phyloP scores from a whole-genome alignment of 345 rosid species.

The Salix dunnii region DNA sequence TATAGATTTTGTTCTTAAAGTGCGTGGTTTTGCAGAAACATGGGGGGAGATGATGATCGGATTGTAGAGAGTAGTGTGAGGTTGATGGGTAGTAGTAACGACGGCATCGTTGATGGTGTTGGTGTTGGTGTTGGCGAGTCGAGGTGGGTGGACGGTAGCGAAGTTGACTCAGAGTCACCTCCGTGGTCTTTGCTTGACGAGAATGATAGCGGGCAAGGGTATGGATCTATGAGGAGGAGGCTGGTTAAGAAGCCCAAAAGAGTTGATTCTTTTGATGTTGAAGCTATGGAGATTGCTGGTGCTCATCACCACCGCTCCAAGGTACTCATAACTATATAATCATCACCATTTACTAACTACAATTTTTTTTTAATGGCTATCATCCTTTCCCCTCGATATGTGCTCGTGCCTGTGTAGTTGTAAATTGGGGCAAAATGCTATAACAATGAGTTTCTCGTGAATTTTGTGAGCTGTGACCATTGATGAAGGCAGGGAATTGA shows the following conservation, averaged over 20 bases:
- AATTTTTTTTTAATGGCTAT: background rate
- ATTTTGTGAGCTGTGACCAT: background rate
- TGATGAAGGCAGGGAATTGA: background rate
- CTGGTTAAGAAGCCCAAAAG: conserved; percentile 66
- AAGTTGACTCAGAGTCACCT: conserved; percentile 66
- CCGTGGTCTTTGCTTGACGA: conserved; percentile 40
- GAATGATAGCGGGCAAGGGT: conserved; percentile 37
- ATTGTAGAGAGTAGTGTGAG: conserved; percentile 65
- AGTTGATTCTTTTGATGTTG: conserved; percentile 86
- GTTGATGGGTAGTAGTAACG: conserved; percentile 27
- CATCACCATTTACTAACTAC: background rate
- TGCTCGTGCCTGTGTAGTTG: background rate
- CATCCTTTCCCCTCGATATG: background rate
- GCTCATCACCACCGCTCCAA: conserved; percentile 51
- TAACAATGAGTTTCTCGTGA: background rate
- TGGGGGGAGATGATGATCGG: conserved; percentile 58
- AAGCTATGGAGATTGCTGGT: conserved; percentile 88
- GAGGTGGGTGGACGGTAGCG: conserved; percentile 95
- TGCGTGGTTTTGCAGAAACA: conserved; percentile 29
- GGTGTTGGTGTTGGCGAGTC: conserved; percentile 33
- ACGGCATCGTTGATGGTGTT: conserved; percentile 37
- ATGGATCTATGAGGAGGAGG: conserved; percentile 69
- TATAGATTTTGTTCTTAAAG: background rate
- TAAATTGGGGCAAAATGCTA: background rate
- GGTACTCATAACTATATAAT: conserved; percentile 29